Base-by-base conservation (phyloP, 192 early-diverging fungal species). In the Coemansia sp. region DNA sequence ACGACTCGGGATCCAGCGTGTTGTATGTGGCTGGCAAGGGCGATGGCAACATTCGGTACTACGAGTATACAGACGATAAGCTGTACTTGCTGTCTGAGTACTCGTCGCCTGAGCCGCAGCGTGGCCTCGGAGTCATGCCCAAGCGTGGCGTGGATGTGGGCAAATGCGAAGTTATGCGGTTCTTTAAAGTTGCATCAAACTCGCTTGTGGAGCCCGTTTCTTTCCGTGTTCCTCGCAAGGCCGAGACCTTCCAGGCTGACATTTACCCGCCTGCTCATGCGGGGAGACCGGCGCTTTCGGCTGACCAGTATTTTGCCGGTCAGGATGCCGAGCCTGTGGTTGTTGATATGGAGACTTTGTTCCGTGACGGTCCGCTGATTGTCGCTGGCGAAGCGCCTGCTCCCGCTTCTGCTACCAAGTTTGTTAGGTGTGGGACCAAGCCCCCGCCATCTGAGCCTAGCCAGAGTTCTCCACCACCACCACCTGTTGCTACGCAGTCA, bases 31-130 rank as follows among this genome's bases (percentile, higher is more conserved):
- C 93, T 15, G 97, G 97, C 62, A 99, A 99, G 81, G 95, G 97
- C 71, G 97, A 99, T 85, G 97, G 95, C 44, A 99, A 96, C 83
- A 98, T 99, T 78, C 92, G 97, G 34, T 98, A 98, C 87, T 99
- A 93, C 78, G 98, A 99, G 87, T 97, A 92, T 76, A 93, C 92
- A 65, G 94, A 98, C 73, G 97, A 98, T 71, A 94, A 95, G 57
- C 74, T 99, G 74, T 92, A 89, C 86, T 85, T 79, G 52, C 80
- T 99, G 38, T 92, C 95, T 39, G 94, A 97, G 78, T 97, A 91
- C 85, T 89, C 95, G 71, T 95, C 95, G 33, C 72, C 87, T 7
- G 95, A 96, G 41, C 95, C 96, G 60, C 95, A 96, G 76, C 93
- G 98, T 72, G 98, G 98, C 27, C 86, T 99, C 71, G 90, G 87